phyloP scores from a whole-genome alignment of 2,329 filamentous ascomycete species.

The Calonectria honghensis region DNA sequence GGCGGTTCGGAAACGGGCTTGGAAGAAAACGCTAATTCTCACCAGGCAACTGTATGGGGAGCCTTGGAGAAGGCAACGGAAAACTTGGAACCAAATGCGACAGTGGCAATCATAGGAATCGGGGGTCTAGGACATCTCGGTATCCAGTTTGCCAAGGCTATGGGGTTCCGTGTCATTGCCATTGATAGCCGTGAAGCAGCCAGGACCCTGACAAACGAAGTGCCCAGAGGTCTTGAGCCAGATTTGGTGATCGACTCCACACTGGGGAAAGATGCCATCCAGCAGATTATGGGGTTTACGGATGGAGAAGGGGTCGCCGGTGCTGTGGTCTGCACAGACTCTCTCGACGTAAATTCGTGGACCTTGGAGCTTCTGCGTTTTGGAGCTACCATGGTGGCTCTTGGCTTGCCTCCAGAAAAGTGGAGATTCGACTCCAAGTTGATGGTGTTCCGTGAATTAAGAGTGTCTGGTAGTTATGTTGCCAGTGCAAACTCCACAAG shows the following conservation, averaged over 20 bases:
- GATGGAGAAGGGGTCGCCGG: slow-evolving; percentile 57
- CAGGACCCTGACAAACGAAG: slow-evolving; percentile 54
- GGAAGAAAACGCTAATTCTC: neutral
- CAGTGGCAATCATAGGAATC: slow-evolving; percentile 59
- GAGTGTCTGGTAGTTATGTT: slow-evolving; percentile 59
- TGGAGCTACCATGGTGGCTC: slow-evolving; percentile 55
- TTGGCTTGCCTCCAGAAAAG: slow-evolving; percentile 57
- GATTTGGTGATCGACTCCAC: slow-evolving; percentile 56
- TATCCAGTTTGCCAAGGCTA: slow-evolving; percentile 60
- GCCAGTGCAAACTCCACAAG: slow-evolving; percentile 53
- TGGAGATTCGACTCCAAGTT: slow-evolving; percentile 58
- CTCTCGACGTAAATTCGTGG: slow-evolving; percentile 57
- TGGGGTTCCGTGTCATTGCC: slow-evolving; percentile 60
- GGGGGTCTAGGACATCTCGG: slow-evolving; percentile 61
- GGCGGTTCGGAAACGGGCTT: fast-evolving
- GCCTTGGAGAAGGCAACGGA: slow-evolving; percentile 57
- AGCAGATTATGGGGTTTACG: slow-evolving; percentile 54
- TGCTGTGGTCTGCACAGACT: slow-evolving; percentile 58
- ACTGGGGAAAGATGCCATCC: slow-evolving; percentile 40
- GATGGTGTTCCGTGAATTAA: slow-evolving; percentile 57
- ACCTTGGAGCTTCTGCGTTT: slow-evolving; percentile 54
- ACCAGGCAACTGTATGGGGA: slow-evolving; percentile 59
- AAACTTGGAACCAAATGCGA: slow-evolving; percentile 48
- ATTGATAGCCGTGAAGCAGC: slow-evolving; percentile 59
- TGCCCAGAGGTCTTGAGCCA: slow-evolving; percentile 49